A percentile compares a stretch with the other conserved stretches of the same genome.
Evolutionary conservation across 2,329 filamentous ascomycete species (phyloP).

Genomic region (Plectosphaerella sp.): DNA sequence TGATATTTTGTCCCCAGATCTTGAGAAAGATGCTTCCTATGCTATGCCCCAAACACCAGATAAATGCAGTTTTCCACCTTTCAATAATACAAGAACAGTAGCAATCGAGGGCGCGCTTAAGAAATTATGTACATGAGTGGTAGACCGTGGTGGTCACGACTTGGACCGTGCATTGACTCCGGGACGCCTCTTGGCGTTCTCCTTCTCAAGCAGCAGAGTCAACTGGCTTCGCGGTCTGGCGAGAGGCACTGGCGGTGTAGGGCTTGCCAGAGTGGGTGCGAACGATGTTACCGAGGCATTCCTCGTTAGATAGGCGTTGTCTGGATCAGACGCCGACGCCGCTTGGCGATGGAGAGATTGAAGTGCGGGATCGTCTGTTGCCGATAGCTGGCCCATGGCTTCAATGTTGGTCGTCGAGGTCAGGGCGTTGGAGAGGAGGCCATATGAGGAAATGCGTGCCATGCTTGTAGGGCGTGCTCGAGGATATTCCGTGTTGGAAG

Average conservation of each 20-base stretch:
- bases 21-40: background rate
- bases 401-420: constrained; percentile 9
- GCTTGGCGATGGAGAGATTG: constrained; percentile 17
- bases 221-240: constrained; percentile 59
- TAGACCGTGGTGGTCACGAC: background rate
- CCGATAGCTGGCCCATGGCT: constrained; percentile 9
- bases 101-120: background rate
- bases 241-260: constrained; percentile 40
- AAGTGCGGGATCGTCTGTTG: constrained; percentile 7
- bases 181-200: constrained; percentile 28
- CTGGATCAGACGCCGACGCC: constrained; percentile 1
- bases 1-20: background rate
- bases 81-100: background rate
- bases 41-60: background rate
- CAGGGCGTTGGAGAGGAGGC: constrained; percentile 19
- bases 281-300: constrained; percentile 29
- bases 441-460: constrained; percentile 20
- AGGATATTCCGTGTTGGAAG: constrained; percentile 6
- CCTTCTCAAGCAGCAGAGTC: constrained; percentile 51
- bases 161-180: constrained; percentile 19
- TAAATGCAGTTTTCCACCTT: background rate
- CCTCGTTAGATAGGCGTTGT: constrained; percentile 5
- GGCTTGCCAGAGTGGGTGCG: constrained; percentile 44
- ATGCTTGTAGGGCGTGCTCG: constrained; percentile 15
- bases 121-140: background rate